These are phyloP conservation scores for Parathielavia hyrcaniae DNA, from an alignment of 495 filamentous ascomycete species.

Conservation along the genomic window DNA sequence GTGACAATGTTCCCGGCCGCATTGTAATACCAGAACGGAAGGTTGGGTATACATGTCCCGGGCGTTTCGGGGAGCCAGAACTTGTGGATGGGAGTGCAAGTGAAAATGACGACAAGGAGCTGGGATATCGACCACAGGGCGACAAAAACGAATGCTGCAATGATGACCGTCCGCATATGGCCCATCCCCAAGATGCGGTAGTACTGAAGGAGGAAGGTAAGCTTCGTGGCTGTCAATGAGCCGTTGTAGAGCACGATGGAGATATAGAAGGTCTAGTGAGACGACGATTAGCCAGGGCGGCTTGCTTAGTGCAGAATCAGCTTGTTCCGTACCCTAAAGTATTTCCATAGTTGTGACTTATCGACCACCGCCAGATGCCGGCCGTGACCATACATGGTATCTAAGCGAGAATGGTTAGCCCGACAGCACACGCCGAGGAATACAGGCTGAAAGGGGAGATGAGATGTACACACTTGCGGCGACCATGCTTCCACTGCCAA, in stretches of 20 bases:
- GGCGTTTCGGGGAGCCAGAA: constrained; percentile 36
- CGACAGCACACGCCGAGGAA: too few species aligned
- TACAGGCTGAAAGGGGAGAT: neutral
- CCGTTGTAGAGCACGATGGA: constrained; percentile 42
- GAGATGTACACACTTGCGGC: constrained; percentile 17
- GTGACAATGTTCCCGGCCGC: constrained; percentile 47
- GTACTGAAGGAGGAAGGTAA: constrained; percentile 42
- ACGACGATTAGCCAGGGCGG: neutral
- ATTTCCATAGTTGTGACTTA: constrained; percentile 15
- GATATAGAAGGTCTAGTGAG: constrained; percentile 35
- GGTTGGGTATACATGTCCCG: constrained; percentile 41
- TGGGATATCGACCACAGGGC: constrained; percentile 38
- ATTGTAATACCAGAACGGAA: constrained; percentile 45
- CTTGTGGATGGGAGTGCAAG: constrained; percentile 30
- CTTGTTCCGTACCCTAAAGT: constrained; percentile 19
- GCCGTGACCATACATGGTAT: constrained; percentile 27
- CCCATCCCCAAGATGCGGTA: constrained; percentile 35
- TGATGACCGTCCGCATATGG: constrained; percentile 28
- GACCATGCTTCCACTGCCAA: constrained; percentile 26
- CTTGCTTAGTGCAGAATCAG: neutral
- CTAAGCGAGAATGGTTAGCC: neutral
- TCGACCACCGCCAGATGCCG: constrained; percentile 20
- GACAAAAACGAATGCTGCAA: constrained; percentile 31
- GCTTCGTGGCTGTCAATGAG: constrained; percentile 38
- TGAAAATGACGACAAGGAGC: constrained; percentile 38